Evolutionary conservation across 495 filamentous ascomycete genomes (phyloP).

Genomic region (Glutinoglossum americanum): DNA sequence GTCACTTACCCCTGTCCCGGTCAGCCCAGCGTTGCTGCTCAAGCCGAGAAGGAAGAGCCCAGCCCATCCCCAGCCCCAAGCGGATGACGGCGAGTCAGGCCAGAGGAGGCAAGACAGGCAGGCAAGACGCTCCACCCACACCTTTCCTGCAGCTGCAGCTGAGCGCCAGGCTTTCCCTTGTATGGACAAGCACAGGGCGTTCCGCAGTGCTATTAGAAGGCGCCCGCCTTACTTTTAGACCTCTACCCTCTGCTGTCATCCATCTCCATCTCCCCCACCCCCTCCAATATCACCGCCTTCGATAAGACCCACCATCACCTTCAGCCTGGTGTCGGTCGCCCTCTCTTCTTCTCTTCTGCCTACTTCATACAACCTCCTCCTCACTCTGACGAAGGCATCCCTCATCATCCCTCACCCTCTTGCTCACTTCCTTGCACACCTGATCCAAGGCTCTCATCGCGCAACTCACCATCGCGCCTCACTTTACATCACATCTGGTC

Average conservation of each 20-base stretch:
- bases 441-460: not conserved
- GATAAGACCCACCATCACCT: not conserved
- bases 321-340: not conserved
- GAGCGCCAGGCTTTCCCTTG: not conserved
- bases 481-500: not conserved
- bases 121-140: not conserved
- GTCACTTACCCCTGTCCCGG: too few relatives aligned
- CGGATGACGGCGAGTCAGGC: too few relatives aligned
- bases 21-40: too few relatives aligned
- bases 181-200: not conserved
- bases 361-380: not conserved
- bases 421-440: not conserved
- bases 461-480: not conserved
- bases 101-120: too few relatives aligned
- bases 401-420: not conserved
- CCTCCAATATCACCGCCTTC: too few relatives aligned
- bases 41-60: too few relatives aligned
- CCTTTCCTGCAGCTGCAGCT: not conserved
- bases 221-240: not conserved
- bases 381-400: not conserved
- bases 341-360: slow-evolving; percentile 1
- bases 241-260: not conserved
- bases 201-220: not conserved
- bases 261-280: not conserved
- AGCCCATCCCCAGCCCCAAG: not conserved